These are phyloP conservation scores for Mycena citricolor DNA, from an alignment of 1,284 basidiomycete species.

Conservation along the genomic window DNA sequence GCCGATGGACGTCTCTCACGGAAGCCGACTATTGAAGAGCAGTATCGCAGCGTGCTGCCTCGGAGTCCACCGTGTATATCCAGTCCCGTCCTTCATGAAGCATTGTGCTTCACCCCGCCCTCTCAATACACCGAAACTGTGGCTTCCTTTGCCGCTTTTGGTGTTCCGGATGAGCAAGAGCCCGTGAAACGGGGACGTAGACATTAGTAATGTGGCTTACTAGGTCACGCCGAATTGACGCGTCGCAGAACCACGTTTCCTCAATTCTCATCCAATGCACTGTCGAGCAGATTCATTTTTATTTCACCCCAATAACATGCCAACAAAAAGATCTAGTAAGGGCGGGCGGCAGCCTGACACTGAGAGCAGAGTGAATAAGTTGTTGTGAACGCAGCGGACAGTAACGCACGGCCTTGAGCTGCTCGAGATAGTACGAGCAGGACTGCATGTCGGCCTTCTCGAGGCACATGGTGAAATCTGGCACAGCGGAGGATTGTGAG, in stretches of 20 bases:
- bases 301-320: too few species aligned
- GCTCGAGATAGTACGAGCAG: slow-evolving; percentile 82
- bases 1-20: not conserved
- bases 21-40: too few species aligned
- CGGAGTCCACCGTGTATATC: not conserved
- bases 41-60: not conserved
- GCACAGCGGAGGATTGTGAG: slow-evolving; percentile 9
- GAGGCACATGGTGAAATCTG: slow-evolving; percentile 76
- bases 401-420: slow-evolving; percentile 74
- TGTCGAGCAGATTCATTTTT: too few species aligned
- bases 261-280: too few species aligned
- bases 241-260: too few species aligned
- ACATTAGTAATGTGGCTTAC: too few species aligned
- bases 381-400: slow-evolving; percentile 8
- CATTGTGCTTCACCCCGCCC: too few species aligned
- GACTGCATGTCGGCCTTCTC: slow-evolving; percentile 74
- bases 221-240: too few species aligned
- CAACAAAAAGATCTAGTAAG: slow-evolving; percentile 43
- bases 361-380: slow-evolving; percentile 30
- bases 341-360: slow-evolving; percentile 78
- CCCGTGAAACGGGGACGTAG: too few species aligned
- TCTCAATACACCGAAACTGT: too few species aligned
- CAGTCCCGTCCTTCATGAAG: not conserved
- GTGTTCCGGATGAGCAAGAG: too few species aligned
- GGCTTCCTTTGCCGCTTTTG: too few species aligned